Percentiles rank a stretch among this genome's conserved stretches.
These are phyloP conservation scores for Pleurotus salmoneostramineus DNA, from an alignment of 768 basidiomycete species.

Conservation along the genomic window DNA sequence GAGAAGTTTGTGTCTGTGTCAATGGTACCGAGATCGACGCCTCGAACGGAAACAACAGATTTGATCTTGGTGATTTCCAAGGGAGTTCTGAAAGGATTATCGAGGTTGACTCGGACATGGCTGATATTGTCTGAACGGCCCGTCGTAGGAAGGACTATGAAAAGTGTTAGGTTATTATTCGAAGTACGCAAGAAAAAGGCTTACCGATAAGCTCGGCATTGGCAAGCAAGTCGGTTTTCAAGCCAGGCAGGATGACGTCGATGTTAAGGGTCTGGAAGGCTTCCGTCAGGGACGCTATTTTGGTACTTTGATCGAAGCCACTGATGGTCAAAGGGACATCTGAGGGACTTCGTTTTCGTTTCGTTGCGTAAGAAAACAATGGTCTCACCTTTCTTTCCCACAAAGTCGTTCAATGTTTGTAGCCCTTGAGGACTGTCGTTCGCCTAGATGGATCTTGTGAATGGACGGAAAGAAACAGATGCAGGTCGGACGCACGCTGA, in stretches of 20 bases:
- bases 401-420: conserved; percentile 65
- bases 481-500: conserved; percentile 33
- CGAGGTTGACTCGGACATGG: conserved; percentile 57
- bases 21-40: conserved; percentile 61
- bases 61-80: conserved; percentile 55
- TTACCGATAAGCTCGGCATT: conserved; percentile 52
- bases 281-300: conserved; percentile 49
- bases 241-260: conserved; percentile 52
- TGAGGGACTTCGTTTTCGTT: conserved; percentile 14
- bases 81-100: conserved; percentile 63
- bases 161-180: not conserved
- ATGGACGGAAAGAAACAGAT: not conserved
- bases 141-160: conserved; percentile 58
- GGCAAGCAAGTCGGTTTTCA: conserved; percentile 53
- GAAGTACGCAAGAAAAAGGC: conserved; percentile 1
- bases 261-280: conserved; percentile 62
- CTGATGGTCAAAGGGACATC: conserved; percentile 55
- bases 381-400: conserved; percentile 48
- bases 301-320: conserved; percentile 59
- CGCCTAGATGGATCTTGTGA: conserved; percentile 33
- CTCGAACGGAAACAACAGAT: conserved; percentile 59
- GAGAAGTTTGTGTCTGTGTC: conserved; percentile 46
- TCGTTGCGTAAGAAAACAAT: not conserved
- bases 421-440: conserved; percentile 56
- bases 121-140: conserved; percentile 59